phyloP scores from a whole-genome alignment of 257 asterid species.

The Anisodus tanguticus region DNA sequence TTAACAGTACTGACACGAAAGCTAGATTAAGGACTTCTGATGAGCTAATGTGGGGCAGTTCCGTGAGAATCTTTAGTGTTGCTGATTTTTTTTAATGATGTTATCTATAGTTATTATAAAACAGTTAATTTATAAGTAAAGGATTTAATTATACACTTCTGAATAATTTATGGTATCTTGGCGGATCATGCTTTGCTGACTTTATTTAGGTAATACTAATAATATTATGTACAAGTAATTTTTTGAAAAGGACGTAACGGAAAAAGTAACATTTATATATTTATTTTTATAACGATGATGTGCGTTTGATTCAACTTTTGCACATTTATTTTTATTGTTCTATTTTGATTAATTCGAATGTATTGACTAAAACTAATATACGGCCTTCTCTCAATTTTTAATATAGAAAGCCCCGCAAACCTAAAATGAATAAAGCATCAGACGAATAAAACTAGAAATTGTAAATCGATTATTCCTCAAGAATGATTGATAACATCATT shows the following conservation, averaged over 20 bases:
- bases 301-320: background rate
- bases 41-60: background rate
- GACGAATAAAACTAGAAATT: too few species aligned
- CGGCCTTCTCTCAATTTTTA: too few species aligned
- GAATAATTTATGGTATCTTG: background rate
- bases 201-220: too few species aligned
- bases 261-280: background rate
- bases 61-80: background rate
- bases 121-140: background rate
- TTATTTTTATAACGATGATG: background rate
- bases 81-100: background rate
- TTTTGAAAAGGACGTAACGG: background rate
- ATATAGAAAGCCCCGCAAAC: too few species aligned
- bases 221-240: background rate
- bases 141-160: background rate
- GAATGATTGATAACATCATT: too few species aligned
- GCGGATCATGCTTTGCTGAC: background rate
- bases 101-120: background rate
- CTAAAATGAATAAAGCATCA: too few species aligned
- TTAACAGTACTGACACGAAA: background rate
- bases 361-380: too few species aligned
- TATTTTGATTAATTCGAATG: too few species aligned
- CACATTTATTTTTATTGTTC: background rate
- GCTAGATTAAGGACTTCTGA: background rate
- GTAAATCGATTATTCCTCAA: too few species aligned